Base-by-base conservation (phyloP, 129 eudicot species). In the Arctium lappa region DNA sequence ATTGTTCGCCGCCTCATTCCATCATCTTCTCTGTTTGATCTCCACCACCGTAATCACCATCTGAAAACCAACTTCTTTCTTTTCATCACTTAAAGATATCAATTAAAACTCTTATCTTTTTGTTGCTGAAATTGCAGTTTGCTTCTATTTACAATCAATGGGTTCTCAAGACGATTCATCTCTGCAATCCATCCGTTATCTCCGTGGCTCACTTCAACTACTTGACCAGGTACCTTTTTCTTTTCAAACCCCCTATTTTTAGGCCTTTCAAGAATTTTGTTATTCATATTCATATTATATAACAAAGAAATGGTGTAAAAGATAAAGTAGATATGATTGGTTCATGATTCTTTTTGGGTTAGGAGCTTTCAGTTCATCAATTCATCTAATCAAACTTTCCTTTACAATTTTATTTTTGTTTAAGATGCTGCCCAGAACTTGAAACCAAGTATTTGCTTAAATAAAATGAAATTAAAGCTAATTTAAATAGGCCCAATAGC, bases 201-300 rank as follows among this genome's bases (percentile, higher is more conserved):
- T 88, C 36, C 94, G 97, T 36, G 97, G 98, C 65, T 92, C 91
- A 6, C 98, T 94, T 78, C 87, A 88, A 84, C 84, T 92, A 29
- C 97, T 92, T 50, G 98, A 92, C 44, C 98, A 91, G 97, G 98
- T 91, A 34, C 2, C 9, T 68, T 15, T 7, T 5, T 12, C 13
- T 37, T 62, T 32, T 9, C 40, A 38, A 9, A 11, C 34, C 6
- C 6, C 74, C 32, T 36, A 0, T 4, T 69, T 7, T 50, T 42
- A 42, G 5, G 5, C 5, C 40, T 0, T 31, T 1, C 69, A 15
- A 33, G 0, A 29, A 1, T 62, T 7, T 62, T 37, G 33, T 65
- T 46, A 53, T 29, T 11, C 32, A 7, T 10, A 8, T 44, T 44
- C 6, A 3, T 16, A 9, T n/a, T 39, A 11, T 32, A 31, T 12